Conservation (phyloP, 345 rosid genomes). For the Citrus trifoliata region DNA sequence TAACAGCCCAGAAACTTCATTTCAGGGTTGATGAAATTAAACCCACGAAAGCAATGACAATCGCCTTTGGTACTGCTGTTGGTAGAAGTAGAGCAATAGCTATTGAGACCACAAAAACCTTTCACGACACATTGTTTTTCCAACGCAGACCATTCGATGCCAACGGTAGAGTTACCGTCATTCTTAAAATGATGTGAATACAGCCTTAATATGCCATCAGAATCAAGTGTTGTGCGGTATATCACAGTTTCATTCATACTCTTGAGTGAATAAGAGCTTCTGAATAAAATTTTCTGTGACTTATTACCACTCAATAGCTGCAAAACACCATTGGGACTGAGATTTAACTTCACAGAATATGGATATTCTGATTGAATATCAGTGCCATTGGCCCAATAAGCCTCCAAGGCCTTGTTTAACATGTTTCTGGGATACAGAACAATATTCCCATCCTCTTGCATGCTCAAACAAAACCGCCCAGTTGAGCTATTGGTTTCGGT, state of each 20-base stretch:
- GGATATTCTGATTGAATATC: no score
- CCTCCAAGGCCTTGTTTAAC: neutral
- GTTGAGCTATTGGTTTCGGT: neutral
- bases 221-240: conserved; percentile 20
- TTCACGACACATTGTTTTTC: neutral
- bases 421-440: conserved; percentile 23
- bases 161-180: neutral
- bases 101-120: conserved; percentile 24
- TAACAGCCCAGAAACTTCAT: conserved; percentile 2
- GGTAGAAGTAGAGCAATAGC: neutral
- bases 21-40: neutral
- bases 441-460: conserved; percentile 13
- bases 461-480: conserved; percentile 11
- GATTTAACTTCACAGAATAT: neutral
- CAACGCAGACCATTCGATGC: neutral
- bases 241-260: neutral
- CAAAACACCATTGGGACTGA: neutral
- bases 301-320: rapidly evolving
- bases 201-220: conserved; percentile 21
- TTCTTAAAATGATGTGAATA: conserved; percentile 15
- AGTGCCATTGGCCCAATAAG: neutral
- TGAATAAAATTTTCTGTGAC: neutral
- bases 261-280: neutral
- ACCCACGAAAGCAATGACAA: conserved; percentile 21
- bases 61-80: neutral